A percentile compares a stretch with the other conserved stretches of the same genome.
These are phyloP conservation scores for Buxus sempervirens DNA, from an alignment of 164 flowering plant genomes.

Conservation along the genomic window DNA sequence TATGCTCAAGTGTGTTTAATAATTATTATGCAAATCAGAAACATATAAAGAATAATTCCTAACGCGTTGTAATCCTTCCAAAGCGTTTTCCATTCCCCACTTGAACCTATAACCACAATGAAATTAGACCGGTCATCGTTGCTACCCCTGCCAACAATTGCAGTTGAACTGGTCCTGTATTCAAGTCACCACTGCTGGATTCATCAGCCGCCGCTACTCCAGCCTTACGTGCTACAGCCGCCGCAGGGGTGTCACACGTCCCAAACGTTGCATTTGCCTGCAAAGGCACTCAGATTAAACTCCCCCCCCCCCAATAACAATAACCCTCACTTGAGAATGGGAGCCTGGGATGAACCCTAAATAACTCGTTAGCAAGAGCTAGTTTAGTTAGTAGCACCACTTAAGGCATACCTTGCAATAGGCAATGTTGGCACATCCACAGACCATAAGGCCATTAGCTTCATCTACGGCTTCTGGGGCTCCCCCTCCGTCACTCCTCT, in stretches of 20 bases:
- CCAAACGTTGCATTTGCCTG: constrained; percentile 71
- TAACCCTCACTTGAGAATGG: no score
- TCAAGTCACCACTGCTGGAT: constrained; percentile 5
- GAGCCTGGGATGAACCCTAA: no score
- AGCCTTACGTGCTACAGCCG: constrained; percentile 16
- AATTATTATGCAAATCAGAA: not conserved
- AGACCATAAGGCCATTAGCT: constrained; percentile 71
- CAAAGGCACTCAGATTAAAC: constrained; percentile 8
- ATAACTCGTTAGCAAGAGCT: no score
- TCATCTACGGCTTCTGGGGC: constrained; percentile 72
- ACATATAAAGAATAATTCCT: not conserved
- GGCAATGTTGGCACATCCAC: constrained; percentile 67
- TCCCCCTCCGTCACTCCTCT: constrained; percentile 96
- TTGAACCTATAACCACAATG: not conserved
- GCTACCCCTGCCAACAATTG: constrained; percentile 14
- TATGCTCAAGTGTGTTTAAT: not conserved
- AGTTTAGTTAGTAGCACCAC: no score
- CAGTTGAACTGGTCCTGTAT: constrained; percentile 4
- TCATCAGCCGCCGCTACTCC: not conserved
- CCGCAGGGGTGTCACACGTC: constrained; percentile 42
- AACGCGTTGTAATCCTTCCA: not conserved
- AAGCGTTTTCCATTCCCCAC: not conserved
- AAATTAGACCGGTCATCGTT: constrained; percentile 3
- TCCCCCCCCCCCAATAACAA: no score
- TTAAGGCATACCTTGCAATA: constrained; percentile 82